Evolutionary conservation across 2,329 filamentous ascomycete species (phyloP).

Genomic region (Penicillium sp.): DNA sequence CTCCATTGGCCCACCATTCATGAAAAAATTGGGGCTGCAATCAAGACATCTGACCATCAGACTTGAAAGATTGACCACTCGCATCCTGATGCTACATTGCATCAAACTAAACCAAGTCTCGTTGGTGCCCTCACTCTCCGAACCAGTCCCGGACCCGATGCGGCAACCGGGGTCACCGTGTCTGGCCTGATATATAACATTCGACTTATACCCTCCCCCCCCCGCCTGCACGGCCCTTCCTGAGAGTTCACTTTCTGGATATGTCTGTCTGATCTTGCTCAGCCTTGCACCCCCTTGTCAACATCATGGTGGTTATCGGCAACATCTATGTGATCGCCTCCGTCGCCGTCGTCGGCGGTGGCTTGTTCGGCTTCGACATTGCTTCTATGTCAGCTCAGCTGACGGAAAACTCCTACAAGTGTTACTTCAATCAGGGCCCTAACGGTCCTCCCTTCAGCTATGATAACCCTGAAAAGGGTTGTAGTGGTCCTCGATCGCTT

Average conservation of each 20-base stretch:
- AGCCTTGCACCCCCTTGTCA: too few species aligned
- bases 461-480: background rate
- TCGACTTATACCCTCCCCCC: background rate
- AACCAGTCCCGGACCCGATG: background rate
- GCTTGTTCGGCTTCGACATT: constrained; percentile 63
- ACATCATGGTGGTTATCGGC: constrained; percentile 12
- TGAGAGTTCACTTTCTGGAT: background rate
- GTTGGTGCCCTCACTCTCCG: background rate
- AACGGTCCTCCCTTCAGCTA: constrained; percentile 11
- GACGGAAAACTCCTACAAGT: constrained; percentile 13
- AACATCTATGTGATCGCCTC: constrained; percentile 21
- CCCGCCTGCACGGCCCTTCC: background rate
- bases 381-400: constrained; percentile 54
- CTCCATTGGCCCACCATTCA: background rate
- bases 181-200: background rate
- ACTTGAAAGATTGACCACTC: background rate
- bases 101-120: background rate
- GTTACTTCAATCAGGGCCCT: constrained; percentile 20
- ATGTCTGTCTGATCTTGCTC: background rate
- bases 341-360: constrained; percentile 46
- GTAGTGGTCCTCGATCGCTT: constrained; percentile 26
- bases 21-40: background rate
- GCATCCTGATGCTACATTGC: background rate
- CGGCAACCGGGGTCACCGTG: background rate
- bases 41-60: background rate